phyloP scores from a whole-genome alignment of 2,329 filamentous ascomycete genomes.

The Diaporthe capsici region DNA sequence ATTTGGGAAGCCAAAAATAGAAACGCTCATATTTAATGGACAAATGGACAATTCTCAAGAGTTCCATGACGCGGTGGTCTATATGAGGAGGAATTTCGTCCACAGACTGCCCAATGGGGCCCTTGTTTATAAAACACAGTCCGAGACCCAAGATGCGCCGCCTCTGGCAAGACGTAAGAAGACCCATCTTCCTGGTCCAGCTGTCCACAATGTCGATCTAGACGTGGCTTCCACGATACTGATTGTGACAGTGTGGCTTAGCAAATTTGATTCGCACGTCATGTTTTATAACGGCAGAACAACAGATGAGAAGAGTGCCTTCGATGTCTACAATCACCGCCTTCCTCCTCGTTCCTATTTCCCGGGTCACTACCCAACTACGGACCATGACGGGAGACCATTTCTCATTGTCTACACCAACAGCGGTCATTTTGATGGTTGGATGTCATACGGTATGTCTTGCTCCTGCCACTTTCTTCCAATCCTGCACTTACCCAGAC shows the following conservation, averaged over 20 bases:
- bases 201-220: background rate
- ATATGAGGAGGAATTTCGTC: background rate
- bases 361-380: background rate
- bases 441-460: background rate
- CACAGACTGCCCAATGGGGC: background rate
- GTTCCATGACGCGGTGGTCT: background rate
- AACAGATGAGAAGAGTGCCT: fast-evolving
- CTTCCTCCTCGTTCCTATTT: background rate
- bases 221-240: background rate
- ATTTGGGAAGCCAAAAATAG: fast-evolving
- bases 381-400: background rate
- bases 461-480: background rate
- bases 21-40: fast-evolving
- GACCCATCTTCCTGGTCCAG: background rate
- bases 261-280: fast-evolving
- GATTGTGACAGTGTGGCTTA: background rate
- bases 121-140: fast-evolving
- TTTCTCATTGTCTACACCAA: background rate
- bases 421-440: background rate
- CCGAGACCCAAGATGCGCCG: background rate
- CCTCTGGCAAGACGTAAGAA: constrained; percentile 2
- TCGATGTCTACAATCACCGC: background rate
- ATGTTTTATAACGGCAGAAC: fast-evolving
- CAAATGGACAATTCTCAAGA: background rate
- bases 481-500: background rate